A percentile compares a stretch with the other conserved stretches of the same genome.
phyloP scores from a whole-genome alignment of 371 early-diverging fungal species.

The Funneliformis caledonium region DNA sequence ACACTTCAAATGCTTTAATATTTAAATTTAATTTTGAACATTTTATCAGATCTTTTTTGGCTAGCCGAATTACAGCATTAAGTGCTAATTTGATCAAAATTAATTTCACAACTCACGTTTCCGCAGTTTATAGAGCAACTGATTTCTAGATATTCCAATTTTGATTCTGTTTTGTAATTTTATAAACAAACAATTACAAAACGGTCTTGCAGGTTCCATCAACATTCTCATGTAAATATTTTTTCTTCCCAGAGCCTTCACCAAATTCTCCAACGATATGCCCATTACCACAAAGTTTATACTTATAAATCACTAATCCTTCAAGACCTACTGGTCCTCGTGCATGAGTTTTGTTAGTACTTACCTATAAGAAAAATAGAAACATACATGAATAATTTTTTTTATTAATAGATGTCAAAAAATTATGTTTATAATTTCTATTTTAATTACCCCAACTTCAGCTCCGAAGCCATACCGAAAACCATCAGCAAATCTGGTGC shows the following conservation, averaged over 20 bases:
- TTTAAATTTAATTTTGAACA: too few relatives aligned
- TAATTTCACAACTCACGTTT: too few relatives aligned
- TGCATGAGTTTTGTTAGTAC: conserved; percentile 98
- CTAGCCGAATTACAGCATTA: too few relatives aligned
- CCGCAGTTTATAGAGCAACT: too few relatives aligned
- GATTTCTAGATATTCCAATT: too few relatives aligned
- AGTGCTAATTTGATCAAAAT: too few relatives aligned
- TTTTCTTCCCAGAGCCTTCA: conserved; percentile 65
- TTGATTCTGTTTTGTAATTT: too few relatives aligned
- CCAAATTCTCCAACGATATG: conserved; percentile 83
- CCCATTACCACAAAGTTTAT: conserved; percentile 90
- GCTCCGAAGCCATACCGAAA: conserved; percentile 98
- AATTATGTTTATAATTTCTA: not conserved
- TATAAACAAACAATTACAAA: too few relatives aligned
- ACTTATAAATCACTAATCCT: conserved; percentile 96
- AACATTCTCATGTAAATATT: conserved; percentile 63
- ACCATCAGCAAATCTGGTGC: conserved; percentile 96
- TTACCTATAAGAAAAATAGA: conserved; percentile 52
- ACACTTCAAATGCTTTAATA: too few relatives aligned
- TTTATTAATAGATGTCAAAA: not conserved
- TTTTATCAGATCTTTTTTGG: too few relatives aligned
- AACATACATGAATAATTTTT: not conserved
- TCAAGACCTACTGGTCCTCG: conserved; percentile 97
- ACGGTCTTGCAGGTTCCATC: not conserved
- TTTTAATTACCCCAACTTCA: conserved; percentile 82